These are phyloP conservation scores for Colletotrichum neosansevieriae DNA, from an alignment of 2,329 filamentous ascomycete species.

Conservation along the genomic window DNA sequence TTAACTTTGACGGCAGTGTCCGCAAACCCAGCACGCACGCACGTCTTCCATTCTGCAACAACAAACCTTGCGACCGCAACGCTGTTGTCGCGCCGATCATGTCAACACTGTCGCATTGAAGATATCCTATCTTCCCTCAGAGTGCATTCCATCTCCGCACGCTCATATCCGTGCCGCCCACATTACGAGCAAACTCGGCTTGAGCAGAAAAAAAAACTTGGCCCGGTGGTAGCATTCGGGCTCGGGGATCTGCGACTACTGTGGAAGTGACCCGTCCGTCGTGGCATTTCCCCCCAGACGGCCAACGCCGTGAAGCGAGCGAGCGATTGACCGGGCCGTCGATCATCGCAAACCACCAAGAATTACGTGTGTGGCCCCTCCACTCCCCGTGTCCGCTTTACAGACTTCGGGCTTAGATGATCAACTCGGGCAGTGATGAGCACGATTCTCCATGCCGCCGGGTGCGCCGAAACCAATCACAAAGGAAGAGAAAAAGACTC, in stretches of 20 bases:
- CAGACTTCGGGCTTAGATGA: slow-evolving; percentile 21
- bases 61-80: slow-evolving; percentile 18
- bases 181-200: background rate
- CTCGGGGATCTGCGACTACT: slow-evolving; percentile 23
- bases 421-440: slow-evolving; percentile 29
- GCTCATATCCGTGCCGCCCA: slow-evolving; percentile 34
- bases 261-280: slow-evolving; percentile 6
- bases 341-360: slow-evolving; percentile 15
- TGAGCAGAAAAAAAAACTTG: slow-evolving; percentile 11
- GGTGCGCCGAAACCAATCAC: slow-evolving; percentile 19
- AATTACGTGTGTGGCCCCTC: background rate
- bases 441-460: slow-evolving; percentile 20
- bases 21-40: slow-evolving; percentile 15
- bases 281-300: slow-evolving; percentile 30
- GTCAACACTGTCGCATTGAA: slow-evolving; percentile 17
- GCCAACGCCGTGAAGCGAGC: slow-evolving; percentile 30
- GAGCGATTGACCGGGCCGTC: slow-evolving; percentile 29
- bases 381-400: slow-evolving; percentile 14
- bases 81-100: background rate
- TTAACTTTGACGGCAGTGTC: slow-evolving; percentile 28
- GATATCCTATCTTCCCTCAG: background rate
- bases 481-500: background rate
- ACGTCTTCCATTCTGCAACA: slow-evolving; percentile 12
- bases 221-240: slow-evolving; percentile 12
- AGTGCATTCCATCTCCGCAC: slow-evolving; percentile 18